A percentile compares a stretch with the other conserved stretches of the same genome.
These are phyloP conservation scores for Ogataea ramenticola DNA, from an alignment of 805 yeast genomes.

Conservation along the genomic window DNA sequence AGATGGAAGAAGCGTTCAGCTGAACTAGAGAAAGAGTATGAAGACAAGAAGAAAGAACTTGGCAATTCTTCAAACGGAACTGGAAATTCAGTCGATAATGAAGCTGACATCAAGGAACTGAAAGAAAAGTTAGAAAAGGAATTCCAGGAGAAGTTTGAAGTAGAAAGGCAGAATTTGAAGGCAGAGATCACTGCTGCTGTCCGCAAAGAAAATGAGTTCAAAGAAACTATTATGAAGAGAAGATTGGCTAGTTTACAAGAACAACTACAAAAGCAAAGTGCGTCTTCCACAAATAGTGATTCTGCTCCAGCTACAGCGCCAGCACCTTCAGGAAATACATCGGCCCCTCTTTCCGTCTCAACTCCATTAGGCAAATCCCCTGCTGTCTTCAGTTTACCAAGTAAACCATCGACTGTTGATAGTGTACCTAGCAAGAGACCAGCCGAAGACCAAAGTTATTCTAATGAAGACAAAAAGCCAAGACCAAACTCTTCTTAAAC, in stretches of 20 bases:
- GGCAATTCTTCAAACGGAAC: slow-evolving; percentile 5
- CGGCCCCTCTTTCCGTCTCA: background rate
- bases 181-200: slow-evolving; percentile 41
- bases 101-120: slow-evolving; percentile 10
- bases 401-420: background rate
- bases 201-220: slow-evolving; percentile 52
- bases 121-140: slow-evolving; percentile 14
- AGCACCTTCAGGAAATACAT: slow-evolving; percentile 2
- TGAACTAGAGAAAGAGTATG: slow-evolving; percentile 26
- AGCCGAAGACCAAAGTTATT: slow-evolving; percentile 9
- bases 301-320: background rate
- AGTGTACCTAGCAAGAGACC: slow-evolving; percentile 12
- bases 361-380: background rate
- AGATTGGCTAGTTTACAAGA: slow-evolving; percentile 43
- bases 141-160: slow-evolving; percentile 11
- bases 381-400: background rate
- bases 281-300: background rate
- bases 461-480: slow-evolving; percentile 11
- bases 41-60: slow-evolving; percentile 15
- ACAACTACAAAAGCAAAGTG: slow-evolving; percentile 12
- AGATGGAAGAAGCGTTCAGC: slow-evolving; percentile 26
- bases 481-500: slow-evolving; percentile 8
- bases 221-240: slow-evolving; percentile 47
- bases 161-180: slow-evolving; percentile 30
- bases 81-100: slow-evolving; percentile 1